phyloP scores from a whole-genome alignment of 352 stramenopile species.

The Plasmopara viticola region DNA sequence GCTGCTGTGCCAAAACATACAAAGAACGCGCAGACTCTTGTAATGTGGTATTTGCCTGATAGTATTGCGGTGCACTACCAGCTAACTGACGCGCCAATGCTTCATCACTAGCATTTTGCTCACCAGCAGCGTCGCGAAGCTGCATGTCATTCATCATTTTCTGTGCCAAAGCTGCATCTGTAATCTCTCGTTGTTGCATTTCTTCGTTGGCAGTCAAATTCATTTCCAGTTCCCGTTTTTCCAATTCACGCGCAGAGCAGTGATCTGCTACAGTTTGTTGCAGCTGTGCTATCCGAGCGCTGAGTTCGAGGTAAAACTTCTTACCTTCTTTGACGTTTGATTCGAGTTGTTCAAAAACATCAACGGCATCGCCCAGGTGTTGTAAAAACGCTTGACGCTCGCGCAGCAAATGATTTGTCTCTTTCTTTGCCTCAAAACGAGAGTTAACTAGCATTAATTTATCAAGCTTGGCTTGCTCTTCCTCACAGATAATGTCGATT shows the following conservation, averaged over 20 bases:
- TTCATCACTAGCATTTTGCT: conserved; percentile 33
- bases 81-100: conserved; percentile 51
- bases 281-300: conserved; percentile 46
- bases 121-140: conserved; percentile 20
- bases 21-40: conserved; percentile 21
- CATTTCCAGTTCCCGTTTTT: conserved; percentile 69
- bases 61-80: conserved; percentile 39
- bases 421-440: conserved; percentile 53
- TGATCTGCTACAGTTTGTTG: conserved; percentile 72
- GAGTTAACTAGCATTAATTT: conserved; percentile 41
- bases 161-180: conserved; percentile 48
- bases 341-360: conserved; percentile 70
- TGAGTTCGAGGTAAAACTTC: conserved; percentile 61
- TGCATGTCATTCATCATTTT: conserved; percentile 74
- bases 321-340: conserved; percentile 65
- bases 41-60: conserved; percentile 9
- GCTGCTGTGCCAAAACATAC: conserved; percentile 35
- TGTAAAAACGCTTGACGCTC: conserved; percentile 57
- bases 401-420: conserved; percentile 44
- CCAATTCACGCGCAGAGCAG: conserved; percentile 55
- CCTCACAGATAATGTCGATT: conserved; percentile 40
- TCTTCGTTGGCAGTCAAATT: conserved; percentile 52
- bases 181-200: conserved; percentile 39
- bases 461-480: conserved; percentile 37
- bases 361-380: conserved; percentile 54